These are phyloP conservation scores for Corynespora cassiicola DNA, from an alignment of 2,329 filamentous ascomycete genomes.

Conservation along the genomic window DNA sequence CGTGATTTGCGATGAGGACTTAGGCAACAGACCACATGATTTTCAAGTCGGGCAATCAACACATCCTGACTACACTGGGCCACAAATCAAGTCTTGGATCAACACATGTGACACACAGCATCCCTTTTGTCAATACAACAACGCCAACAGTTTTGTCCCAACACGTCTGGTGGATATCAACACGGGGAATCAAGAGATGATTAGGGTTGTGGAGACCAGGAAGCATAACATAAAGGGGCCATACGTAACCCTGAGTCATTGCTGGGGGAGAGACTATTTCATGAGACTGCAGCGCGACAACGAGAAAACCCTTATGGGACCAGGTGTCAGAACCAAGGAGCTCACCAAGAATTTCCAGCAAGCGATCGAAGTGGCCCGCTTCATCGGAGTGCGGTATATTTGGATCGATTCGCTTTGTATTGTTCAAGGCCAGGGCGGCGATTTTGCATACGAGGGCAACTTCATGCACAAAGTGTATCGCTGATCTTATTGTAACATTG, in stretches of 20 bases:
- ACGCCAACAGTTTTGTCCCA: too few relatives aligned
- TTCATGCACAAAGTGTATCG: slow-evolving; percentile 38
- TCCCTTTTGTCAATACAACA: too few relatives aligned
- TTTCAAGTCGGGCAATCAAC: too few relatives aligned
- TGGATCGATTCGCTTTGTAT: slow-evolving; percentile 35
- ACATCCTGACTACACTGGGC: too few relatives aligned
- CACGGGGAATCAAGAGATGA: not conserved
- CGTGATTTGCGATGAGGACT: too few relatives aligned
- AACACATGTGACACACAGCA: too few relatives aligned
- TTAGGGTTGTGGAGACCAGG: slow-evolving; percentile 14
- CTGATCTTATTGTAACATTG: slow-evolving; percentile 36
- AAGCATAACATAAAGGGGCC: slow-evolving; percentile 10
- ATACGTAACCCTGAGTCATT: slow-evolving; percentile 28
- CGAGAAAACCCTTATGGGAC: slow-evolving; percentile 13
- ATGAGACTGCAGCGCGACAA: slow-evolving; percentile 10
- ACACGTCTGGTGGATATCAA: slow-evolving; percentile 16
- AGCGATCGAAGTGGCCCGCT: slow-evolving; percentile 27
- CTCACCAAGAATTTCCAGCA: slow-evolving; percentile 31
- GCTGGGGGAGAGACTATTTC: slow-evolving; percentile 27
- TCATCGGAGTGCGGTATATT: slow-evolving; percentile 27
- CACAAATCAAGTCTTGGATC: too few relatives aligned
- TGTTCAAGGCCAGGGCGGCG: slow-evolving; percentile 20
- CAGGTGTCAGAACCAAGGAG: slow-evolving; percentile 19
- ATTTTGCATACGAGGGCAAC: slow-evolving; percentile 24
- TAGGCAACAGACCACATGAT: too few relatives aligned